A percentile compares a stretch with the other conserved stretches of the same genome.
phyloP scores from a whole-genome alignment of 306 rosid genomes.

The Dalbergia oliveri region DNA sequence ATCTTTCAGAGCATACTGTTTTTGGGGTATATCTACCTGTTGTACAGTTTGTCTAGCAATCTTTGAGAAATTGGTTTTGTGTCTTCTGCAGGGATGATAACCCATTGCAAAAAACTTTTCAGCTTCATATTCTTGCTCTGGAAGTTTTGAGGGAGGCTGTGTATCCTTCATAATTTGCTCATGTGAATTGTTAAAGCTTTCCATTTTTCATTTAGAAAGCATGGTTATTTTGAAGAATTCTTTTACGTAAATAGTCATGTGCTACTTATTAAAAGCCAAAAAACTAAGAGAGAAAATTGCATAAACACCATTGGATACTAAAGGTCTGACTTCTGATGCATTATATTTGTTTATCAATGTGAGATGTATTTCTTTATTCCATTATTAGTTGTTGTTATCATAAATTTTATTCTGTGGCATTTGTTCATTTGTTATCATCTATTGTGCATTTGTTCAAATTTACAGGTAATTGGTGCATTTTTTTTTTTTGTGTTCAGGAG shows the following conservation, averaged over 20 bases:
- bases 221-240: constrained; percentile 23
- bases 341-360: constrained; percentile 24
- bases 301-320: constrained; percentile 19
- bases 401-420: constrained; percentile 23
- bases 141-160: constrained; percentile 95
- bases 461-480: neutral
- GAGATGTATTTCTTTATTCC: constrained; percentile 19
- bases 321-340: constrained; percentile 24
- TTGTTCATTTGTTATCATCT: neutral
- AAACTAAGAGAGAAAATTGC: constrained; percentile 10
- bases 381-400: constrained; percentile 22
- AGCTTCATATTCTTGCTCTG: constrained; percentile 83
- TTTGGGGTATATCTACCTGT: constrained; percentile 35
- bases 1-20: constrained; percentile 6
- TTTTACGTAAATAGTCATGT: neutral
- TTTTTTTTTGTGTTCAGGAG: neutral
- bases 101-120: constrained; percentile 64
- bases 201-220: constrained; percentile 30
- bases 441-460: constrained; percentile 33
- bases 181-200: constrained; percentile 39
- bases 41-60: constrained; percentile 29
- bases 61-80: constrained; percentile 46
- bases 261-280: constrained; percentile 21
- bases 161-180: constrained; percentile 77
- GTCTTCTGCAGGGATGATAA: constrained; percentile 73